Evolutionary conservation across 495 filamentous ascomycete genomes (phyloP).

Genomic region (Pyrenula massariospora): DNA sequence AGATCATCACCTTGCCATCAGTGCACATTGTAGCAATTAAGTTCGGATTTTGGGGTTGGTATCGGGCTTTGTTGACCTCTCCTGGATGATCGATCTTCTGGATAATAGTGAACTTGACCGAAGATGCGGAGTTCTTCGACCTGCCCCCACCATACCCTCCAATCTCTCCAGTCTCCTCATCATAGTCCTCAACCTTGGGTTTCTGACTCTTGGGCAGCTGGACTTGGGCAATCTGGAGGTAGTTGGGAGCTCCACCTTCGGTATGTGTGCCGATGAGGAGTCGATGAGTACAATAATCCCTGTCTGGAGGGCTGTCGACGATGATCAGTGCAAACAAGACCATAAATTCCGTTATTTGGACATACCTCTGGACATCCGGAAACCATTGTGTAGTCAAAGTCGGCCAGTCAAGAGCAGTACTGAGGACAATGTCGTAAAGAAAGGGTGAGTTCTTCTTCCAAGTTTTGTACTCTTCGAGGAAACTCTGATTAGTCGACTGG

Average conservation of each 20-base stretch:
- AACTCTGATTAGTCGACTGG: slow-evolving; percentile 7
- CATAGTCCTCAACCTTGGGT: slow-evolving; percentile 69
- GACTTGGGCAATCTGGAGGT: slow-evolving; percentile 87
- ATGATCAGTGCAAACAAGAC: too few species aligned
- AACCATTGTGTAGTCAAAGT: slow-evolving; percentile 97
- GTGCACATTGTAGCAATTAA: slow-evolving; percentile 90
- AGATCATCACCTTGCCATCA: slow-evolving; percentile 80
- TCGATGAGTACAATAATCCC: slow-evolving; percentile 79
- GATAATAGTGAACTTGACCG: slow-evolving; percentile 72
- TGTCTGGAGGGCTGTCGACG: slow-evolving; percentile 53
- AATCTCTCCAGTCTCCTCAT: slow-evolving; percentile 84
- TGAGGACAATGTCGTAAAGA: slow-evolving; percentile 92
- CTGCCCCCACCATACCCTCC: slow-evolving; percentile 67
- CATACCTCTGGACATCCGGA: slow-evolving; percentile 81
- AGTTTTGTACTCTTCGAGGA: slow-evolving; percentile 80
- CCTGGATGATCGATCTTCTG: slow-evolving; percentile 95
- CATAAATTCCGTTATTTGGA: too few species aligned
- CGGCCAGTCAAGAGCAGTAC: slow-evolving; percentile 93
- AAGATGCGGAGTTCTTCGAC: slow-evolving; percentile 53
- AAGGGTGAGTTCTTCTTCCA: slow-evolving; percentile 99
- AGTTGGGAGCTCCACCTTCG: slow-evolving; percentile 74
- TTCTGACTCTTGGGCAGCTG: slow-evolving; percentile 72
- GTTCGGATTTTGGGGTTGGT: slow-evolving; percentile 95
- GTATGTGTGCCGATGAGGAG: slow-evolving; percentile 93
- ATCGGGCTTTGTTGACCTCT: slow-evolving; percentile 97